Conservation (phyloP, 257 asterid species). For the Craterostigma plantagineum region DNA sequence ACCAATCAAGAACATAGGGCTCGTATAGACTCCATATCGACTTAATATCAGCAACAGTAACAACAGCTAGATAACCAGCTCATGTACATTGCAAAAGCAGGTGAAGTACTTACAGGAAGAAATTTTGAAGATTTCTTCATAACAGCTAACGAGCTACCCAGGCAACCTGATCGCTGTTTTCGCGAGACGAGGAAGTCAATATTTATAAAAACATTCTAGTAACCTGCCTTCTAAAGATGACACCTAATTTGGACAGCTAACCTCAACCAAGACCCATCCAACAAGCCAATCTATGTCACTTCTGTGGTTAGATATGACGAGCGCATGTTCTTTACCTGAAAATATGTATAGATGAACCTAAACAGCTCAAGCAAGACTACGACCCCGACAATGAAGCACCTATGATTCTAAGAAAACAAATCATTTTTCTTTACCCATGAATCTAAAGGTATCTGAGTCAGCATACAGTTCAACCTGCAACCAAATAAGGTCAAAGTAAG, state of each 20-base stretch:
- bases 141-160: conserved; percentile 89
- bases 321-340: conserved; percentile 91
- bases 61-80: no score
- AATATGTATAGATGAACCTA: neutral
- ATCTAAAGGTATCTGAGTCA: conserved; percentile 47
- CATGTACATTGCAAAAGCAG: no score
- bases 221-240: conserved; percentile 8
- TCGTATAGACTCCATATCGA: no score
- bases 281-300: conserved; percentile 99
- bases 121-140: conserved; percentile 89
- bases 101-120: conserved; percentile 78
- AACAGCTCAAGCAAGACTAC: neutral
- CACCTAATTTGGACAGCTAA: conserved; percentile 15
- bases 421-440: conserved; percentile 42
- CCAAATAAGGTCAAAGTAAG: conserved; percentile 7
- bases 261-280: conserved; percentile 98
- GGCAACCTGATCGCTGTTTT: conserved; percentile 81
- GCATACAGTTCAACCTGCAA: conserved; percentile 58
- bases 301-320: conserved; percentile 59
- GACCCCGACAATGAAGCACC: no score
- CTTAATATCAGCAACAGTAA: no score
- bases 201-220: conserved; percentile 1
- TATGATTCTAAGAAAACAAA: neutral
- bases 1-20: no score
- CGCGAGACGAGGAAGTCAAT: no score